Base-by-base conservation (phyloP, 1,284 basidiomycete genomes). In the Meripilus lineatus region DNA sequence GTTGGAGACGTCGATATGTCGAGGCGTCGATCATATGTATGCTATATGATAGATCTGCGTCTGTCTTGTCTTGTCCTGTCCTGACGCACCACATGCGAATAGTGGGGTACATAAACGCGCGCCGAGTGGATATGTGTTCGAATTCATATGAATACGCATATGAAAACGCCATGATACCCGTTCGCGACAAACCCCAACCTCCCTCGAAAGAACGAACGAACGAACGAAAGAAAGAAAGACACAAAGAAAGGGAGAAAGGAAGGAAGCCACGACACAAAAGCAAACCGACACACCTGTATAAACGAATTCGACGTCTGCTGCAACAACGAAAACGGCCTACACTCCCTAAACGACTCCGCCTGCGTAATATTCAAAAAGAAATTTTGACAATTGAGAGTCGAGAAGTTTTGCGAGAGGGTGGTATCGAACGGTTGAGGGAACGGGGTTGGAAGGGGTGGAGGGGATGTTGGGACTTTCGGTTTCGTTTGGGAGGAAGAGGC, bases 361-460 rank as follows among this genome's bases (percentile, higher is more conserved):
- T 71, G 69, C 0, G 85, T 82, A 77, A 92, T 86, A 52, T 84
- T 84, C 20, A 66, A 51, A 61, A 92, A 82, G 63, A 89, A 90
- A 43, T 71, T 65, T 47, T 77, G 70, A 58, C 89, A 93, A 32
- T 68, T 61, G 18, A 62, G 49, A 24, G 76, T 77, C 7, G 83
- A 79, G 54, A 88, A 84, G 55, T 84, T 81, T 30, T 70, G 57
- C 10, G 75, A 69, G 38, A 89, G 59, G 17, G 73, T 71, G 2
- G 75, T 70, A 55, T 89, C 88, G 53, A 84, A 81, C 0, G 89
- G 75, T 49, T 84, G 84, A 2, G 87, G 88, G 54, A 88, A 87
- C 0, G 89, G 87, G 8, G 75, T 79, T 11, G 77, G 89, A 45
- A 81, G 72, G 23, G 50, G 52, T 1, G 75, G 78, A 7, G 66